These are phyloP conservation scores for Tricholoma terreum DNA, from an alignment of 768 basidiomycete genomes.

Conservation along the genomic window DNA sequence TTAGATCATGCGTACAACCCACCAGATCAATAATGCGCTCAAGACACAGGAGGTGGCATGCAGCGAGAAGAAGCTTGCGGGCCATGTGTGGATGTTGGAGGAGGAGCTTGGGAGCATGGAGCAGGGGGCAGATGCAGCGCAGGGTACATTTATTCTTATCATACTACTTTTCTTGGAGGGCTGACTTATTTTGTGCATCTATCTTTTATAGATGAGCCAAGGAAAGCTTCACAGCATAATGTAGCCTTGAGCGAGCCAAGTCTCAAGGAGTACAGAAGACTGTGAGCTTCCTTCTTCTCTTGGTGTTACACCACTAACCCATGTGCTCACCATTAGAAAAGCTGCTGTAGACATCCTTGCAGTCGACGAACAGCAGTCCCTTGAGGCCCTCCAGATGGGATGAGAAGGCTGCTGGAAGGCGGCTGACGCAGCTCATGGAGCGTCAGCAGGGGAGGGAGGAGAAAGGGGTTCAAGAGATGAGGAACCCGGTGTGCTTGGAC, in stretches of 20 bases:
- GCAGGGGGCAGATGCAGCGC: constrained; percentile 70
- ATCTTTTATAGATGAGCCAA: constrained; percentile 60
- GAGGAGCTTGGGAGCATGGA: constrained; percentile 66
- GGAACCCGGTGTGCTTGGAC: constrained; percentile 47
- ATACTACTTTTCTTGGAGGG: not conserved
- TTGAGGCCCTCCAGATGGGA: constrained; percentile 81
- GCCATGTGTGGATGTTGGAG: constrained; percentile 52
- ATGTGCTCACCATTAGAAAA: constrained; percentile 50
- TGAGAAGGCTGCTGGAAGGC: constrained; percentile 68
- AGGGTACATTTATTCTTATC: constrained; percentile 47
- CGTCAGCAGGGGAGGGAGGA: constrained; percentile 63
- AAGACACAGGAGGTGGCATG: constrained; percentile 59
- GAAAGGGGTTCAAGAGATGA: constrained; percentile 52
- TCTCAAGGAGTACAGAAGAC: constrained; percentile 79
- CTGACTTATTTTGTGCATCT: not conserved
- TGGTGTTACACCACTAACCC: not conserved
- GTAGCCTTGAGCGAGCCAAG: constrained; percentile 79
- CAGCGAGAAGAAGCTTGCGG: constrained; percentile 42
- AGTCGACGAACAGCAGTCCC: constrained; percentile 80
- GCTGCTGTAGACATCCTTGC: constrained; percentile 74
- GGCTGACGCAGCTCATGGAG: constrained; percentile 63
- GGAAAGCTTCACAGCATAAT: constrained; percentile 68
- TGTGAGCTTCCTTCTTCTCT: constrained; percentile 48
- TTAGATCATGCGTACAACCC: constrained; percentile 80
- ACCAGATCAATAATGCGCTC: constrained; percentile 72